Conservation (phyloP, 2,329 filamentous ascomycete species). For the Orbilia ellipsospora region DNA sequence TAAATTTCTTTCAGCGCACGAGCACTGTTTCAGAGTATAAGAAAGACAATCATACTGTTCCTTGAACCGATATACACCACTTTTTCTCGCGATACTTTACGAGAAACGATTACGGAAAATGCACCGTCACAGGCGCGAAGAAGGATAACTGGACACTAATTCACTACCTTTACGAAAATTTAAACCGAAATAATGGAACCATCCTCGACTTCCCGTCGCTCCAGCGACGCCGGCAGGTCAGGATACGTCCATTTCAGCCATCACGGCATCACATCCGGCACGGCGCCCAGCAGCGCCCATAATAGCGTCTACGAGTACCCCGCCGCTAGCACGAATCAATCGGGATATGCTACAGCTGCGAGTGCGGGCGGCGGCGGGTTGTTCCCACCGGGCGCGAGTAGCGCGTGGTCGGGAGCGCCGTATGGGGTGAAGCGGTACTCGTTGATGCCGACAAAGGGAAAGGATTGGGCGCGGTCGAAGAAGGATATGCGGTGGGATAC, state of each 20-base stretch:
- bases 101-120: neutral
- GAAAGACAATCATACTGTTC: too few species aligned
- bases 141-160: neutral
- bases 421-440: slow-evolving; percentile 31
- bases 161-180: neutral
- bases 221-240: slow-evolving; percentile 31
- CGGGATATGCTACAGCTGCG: slow-evolving; percentile 17
- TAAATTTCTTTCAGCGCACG: too few species aligned
- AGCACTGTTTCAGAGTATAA: too few species aligned
- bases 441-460: slow-evolving; percentile 54
- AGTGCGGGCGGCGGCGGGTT: neutral
- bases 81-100: too few species aligned
- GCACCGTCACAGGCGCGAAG: neutral
- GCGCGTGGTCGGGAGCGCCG: slow-evolving; percentile 6
- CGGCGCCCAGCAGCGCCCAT: slow-evolving; percentile 36
- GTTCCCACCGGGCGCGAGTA: neutral
- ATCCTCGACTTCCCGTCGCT: slow-evolving; percentile 31
- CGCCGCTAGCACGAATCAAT: slow-evolving; percentile 28
- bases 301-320: slow-evolving; percentile 49
- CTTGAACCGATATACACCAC: too few species aligned
- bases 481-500: slow-evolving; percentile 54
- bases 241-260: slow-evolving; percentile 49
- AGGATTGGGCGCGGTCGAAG: slow-evolving; percentile 50
- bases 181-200: slow-evolving; percentile 31
- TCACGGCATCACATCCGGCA: slow-evolving; percentile 24